A percentile compares a stretch with the other conserved stretches of the same genome.
Conservation (phyloP, 2,329 filamentous ascomycete species). For the Penicillium rolfsii region DNA sequence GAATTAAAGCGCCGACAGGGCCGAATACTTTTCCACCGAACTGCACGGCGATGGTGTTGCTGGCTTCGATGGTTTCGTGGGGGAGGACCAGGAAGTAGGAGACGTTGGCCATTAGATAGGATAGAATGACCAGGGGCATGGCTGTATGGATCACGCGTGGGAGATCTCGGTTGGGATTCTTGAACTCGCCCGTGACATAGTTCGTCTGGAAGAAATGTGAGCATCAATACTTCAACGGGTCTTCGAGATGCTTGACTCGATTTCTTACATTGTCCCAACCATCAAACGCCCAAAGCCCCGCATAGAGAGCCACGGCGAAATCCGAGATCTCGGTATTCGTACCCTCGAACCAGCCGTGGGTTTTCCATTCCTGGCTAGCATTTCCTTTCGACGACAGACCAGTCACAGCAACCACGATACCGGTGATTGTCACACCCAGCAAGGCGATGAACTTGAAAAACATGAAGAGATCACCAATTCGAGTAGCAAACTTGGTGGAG, state of each 20-base stretch:
- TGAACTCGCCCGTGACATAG: slow-evolving; percentile 96
- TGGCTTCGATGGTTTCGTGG: slow-evolving; percentile 74
- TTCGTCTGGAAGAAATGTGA: slow-evolving; percentile 65
- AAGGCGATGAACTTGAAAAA: slow-evolving; percentile 94
- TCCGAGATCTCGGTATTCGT: slow-evolving; percentile 78
- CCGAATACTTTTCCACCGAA: slow-evolving; percentile 93
- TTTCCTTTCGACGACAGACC: slow-evolving; percentile 77
- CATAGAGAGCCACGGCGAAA: slow-evolving; percentile 94
- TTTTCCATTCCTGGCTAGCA: slow-evolving; percentile 84
- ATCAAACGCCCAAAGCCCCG: slow-evolving; percentile 96
- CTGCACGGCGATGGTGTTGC: slow-evolving; percentile 93
- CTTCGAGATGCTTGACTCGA: too few relatives aligned
- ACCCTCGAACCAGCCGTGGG: slow-evolving; percentile 81
- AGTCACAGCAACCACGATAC: slow-evolving; percentile 85
- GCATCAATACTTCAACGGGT: slow-evolving; percentile 1
- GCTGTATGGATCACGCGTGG: slow-evolving; percentile 95
- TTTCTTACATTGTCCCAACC: slow-evolving; percentile 91
- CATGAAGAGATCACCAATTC: slow-evolving; percentile 91
- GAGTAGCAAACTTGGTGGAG: slow-evolving; percentile 83
- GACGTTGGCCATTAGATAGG: slow-evolving; percentile 87
- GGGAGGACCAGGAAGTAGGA: slow-evolving; percentile 95
- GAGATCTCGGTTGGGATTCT: slow-evolving; percentile 84
- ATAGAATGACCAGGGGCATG: slow-evolving; percentile 89
- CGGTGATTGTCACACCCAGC: slow-evolving; percentile 81
- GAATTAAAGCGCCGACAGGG: slow-evolving; percentile 74